Evolutionary conservation across 179 eudicot species (phyloP), one percentile per base, ranked within the genome.

Genomic region (Patellifolia procumbens): DNA sequence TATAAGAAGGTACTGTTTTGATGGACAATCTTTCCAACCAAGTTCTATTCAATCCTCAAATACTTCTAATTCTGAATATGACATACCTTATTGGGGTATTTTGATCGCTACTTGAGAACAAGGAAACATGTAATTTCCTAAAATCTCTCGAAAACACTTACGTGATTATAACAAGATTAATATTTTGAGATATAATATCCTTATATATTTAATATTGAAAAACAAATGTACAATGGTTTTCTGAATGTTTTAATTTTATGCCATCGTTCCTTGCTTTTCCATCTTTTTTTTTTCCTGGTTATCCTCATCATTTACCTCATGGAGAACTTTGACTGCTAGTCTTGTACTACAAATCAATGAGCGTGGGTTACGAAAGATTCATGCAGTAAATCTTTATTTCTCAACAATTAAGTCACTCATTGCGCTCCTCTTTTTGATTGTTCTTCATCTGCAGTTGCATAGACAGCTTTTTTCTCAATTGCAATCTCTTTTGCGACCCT

Each of bases 1-100:
- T 94, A 94, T 81, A 90, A 91, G 86, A 94, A 94, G 96, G 98
- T 94, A 67, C 34, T 12, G 5, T 20, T 53, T 58, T 17, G 20
- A 22, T 29, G 75, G 20, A 22, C 22, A 17, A 15, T 24, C 28
- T 24, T 4, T 28, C 22, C 2, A 68, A 19, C 4, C 29, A 16
- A 17, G 19, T 49, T 31, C 35, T 29, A 3, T 24, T 26, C 22
- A 4, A 45, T 45, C 16, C 55, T 43, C 16, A 5, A 32, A n/a
- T 65, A n/a, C 15, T 16, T 35, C 19, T 37, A 20, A 20, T 8
- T 65, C 22, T 8, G 11, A 32, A 16, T 16, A 16, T 32, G 6
- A 32, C 2, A 61, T 61, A 61, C 2, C 63, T 11, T 22, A 7
- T 11, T 4, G 5, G 63, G 34, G 31, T 24, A n/a, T n/a, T n/a